These are phyloP conservation scores for Pleurotus salmoneostramineus DNA, from an alignment of 768 basidiomycete species.

Conservation along the genomic window DNA sequence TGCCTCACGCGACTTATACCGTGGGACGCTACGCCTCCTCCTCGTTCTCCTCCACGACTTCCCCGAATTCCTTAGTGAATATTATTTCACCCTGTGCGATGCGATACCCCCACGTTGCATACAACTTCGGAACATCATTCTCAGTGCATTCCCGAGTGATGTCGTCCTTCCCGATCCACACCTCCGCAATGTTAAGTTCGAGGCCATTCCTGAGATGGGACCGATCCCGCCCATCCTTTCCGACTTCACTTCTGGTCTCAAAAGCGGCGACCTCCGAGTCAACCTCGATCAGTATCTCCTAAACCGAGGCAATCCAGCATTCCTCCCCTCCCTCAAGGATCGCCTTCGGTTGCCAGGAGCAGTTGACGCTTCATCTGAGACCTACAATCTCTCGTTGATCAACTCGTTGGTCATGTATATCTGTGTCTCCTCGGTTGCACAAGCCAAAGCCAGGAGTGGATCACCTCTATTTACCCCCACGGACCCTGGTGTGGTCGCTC, in stretches of 20 bases:
- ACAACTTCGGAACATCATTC: slow-evolving; percentile 94
- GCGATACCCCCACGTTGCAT: slow-evolving; percentile 90
- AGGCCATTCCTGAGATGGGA: slow-evolving; percentile 84
- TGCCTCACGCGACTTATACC: slow-evolving; percentile 83
- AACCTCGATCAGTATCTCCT: slow-evolving; percentile 86
- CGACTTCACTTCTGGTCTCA: slow-evolving; percentile 84
- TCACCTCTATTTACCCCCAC: slow-evolving; percentile 75
- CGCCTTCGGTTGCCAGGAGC: slow-evolving; percentile 53
- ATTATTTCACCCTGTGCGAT: slow-evolving; percentile 94
- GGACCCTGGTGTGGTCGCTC: slow-evolving; percentile 80
- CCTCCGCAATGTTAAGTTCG: slow-evolving; percentile 69
- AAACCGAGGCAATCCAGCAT: slow-evolving; percentile 66
- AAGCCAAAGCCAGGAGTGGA: slow-evolving; percentile 83
- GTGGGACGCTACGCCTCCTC: slow-evolving; percentile 84
- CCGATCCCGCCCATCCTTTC: slow-evolving; percentile 88
- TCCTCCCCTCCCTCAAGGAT: slow-evolving; percentile 76
- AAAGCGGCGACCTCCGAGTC: slow-evolving; percentile 72
- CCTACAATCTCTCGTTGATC: slow-evolving; percentile 85
- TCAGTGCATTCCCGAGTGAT: slow-evolving; percentile 88
- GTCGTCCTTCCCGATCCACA: slow-evolving; percentile 84
- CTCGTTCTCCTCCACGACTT: slow-evolving; percentile 97
- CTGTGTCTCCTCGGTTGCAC: slow-evolving; percentile 88
- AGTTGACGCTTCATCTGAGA: slow-evolving; percentile 45
- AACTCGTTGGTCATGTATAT: slow-evolving; percentile 96
- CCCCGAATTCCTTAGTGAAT: slow-evolving; percentile 96